These are phyloP conservation scores for Coemansia sp. DNA, from an alignment of 371 early-diverging fungal genomes.

Conservation along the genomic window DNA sequence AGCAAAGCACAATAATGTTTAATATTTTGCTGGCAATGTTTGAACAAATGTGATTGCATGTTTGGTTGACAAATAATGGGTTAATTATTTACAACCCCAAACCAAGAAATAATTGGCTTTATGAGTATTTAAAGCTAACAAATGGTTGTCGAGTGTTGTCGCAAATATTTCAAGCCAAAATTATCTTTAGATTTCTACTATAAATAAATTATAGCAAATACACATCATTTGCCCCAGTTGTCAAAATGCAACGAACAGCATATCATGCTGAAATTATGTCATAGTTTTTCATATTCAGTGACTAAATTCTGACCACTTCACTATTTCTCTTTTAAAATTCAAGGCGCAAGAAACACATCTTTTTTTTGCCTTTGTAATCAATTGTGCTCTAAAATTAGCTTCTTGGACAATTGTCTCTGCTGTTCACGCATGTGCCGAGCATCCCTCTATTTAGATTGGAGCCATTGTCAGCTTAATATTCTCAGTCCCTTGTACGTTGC, in stretches of 20 bases:
- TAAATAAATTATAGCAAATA: not conserved
- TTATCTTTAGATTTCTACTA: not conserved
- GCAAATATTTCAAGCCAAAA: too few species aligned
- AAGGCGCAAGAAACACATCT: not conserved
- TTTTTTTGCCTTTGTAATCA: not conserved
- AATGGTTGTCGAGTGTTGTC: too few species aligned
- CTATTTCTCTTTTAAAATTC: not conserved
- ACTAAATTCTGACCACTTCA: not conserved
- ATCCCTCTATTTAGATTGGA: not conserved
- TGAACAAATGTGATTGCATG: not conserved
- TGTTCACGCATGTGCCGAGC: not conserved
- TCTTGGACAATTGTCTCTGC: not conserved
- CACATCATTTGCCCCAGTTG: not conserved
- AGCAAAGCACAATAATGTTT: not conserved
- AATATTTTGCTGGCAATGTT: not conserved
- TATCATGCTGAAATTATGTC: not conserved
- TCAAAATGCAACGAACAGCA: not conserved
- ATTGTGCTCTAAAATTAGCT: not conserved
- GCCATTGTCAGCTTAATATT: not conserved
- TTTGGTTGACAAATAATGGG: not conserved
- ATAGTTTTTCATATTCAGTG: not conserved
- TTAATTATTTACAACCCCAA: not conserved
- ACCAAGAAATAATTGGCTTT: not conserved
- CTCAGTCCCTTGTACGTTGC: not conserved
- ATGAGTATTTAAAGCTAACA: too few species aligned